These are phyloP conservation scores for Acer negundo DNA, from an alignment of 345 rosid species.

Conservation along the genomic window DNA sequence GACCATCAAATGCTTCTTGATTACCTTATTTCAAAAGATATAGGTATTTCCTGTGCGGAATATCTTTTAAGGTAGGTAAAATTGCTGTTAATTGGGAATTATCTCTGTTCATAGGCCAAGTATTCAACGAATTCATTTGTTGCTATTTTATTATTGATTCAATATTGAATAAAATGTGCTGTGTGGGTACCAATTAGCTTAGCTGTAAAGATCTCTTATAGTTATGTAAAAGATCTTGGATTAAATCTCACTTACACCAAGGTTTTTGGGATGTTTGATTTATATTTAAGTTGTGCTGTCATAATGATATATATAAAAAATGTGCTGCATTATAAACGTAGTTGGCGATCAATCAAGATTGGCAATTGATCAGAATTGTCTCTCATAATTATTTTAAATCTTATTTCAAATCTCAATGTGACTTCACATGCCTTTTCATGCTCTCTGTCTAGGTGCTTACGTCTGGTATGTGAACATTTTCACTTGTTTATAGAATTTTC, in stretches of 20 bases:
- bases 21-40: conserved; percentile 85
- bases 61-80: conserved; percentile 69
- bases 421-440: not conserved
- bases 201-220: not conserved
- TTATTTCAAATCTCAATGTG: not conserved
- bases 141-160: conserved; percentile 6
- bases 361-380: not conserved
- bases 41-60: conserved; percentile 70
- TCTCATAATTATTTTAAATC: not conserved
- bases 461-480: conserved; percentile 40
- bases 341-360: not conserved
- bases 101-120: conserved; percentile 3
- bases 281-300: not conserved
- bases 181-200: not conserved
- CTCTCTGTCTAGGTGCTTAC: conserved; percentile 54
- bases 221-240: not conserved
- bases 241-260: not conserved
- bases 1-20: conserved; percentile 95
- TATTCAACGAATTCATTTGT: conserved; percentile 6
- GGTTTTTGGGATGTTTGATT: not conserved
- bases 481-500: conserved; percentile 51
- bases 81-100: not conserved
- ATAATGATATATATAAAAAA: not conserved
- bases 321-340: not conserved
- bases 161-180: not conserved